These are phyloP conservation scores for Lanmaoa pseudosensibilis DNA, from an alignment of 768 basidiomycete species.

Conservation along the genomic window DNA sequence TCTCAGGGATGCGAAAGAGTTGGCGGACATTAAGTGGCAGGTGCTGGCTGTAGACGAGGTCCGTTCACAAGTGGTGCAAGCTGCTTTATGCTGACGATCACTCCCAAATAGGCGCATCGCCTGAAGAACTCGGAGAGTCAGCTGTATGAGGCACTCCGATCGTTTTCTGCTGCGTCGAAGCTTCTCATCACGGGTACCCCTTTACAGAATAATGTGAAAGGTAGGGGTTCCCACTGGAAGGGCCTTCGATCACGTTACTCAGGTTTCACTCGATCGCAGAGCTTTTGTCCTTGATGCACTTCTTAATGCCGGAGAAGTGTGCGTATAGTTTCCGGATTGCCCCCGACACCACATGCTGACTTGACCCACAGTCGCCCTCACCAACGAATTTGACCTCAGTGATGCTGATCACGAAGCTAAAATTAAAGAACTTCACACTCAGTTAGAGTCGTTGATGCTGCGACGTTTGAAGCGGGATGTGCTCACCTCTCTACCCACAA, in stretches of 20 bases:
- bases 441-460: conserved; percentile 93
- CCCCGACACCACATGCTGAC: conserved; percentile 6
- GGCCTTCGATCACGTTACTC: conserved; percentile 5
- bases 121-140: conserved; percentile 98
- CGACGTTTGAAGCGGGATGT: conserved; percentile 95
- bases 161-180: conserved; percentile 89
- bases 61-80: conserved; percentile 16
- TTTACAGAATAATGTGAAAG: conserved; percentile 98
- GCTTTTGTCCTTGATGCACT: conserved; percentile 95
- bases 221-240: conserved; percentile 41
- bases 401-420: conserved; percentile 92
- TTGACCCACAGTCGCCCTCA: conserved; percentile 67
- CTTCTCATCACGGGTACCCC: conserved; percentile 98
- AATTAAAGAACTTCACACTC: conserved; percentile 93
- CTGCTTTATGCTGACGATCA: conserved; percentile 17
- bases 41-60: conserved; percentile 95
- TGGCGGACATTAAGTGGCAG: conserved; percentile 97
- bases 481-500: conserved; percentile 91
- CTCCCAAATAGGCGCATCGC: conserved; percentile 74
- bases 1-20: conserved; percentile 83
- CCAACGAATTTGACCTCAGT: conserved; percentile 92
- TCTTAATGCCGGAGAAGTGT: conserved; percentile 99
- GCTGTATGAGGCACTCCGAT: conserved; percentile 88
- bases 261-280: conserved; percentile 48
- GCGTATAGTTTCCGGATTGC: conserved; percentile 27